Conservation (phyloP, 1,139 yeast species). For the Candida smagusa region DNA sequence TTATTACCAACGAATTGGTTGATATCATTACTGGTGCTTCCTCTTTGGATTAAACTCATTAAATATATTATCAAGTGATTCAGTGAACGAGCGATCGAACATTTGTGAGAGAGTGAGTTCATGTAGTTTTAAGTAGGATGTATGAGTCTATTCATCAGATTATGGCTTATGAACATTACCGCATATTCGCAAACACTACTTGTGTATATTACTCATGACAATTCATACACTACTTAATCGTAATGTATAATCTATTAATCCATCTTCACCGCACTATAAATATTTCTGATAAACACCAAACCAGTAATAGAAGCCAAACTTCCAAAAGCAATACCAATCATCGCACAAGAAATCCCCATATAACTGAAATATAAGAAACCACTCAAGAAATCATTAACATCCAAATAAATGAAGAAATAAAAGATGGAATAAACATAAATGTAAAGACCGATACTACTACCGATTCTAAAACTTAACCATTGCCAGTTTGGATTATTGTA, state of each 20-base stretch:
- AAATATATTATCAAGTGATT: background rate
- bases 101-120: no score
- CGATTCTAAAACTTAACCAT: slow-evolving; percentile 76
- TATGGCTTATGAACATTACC: no score
- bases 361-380: slow-evolving; percentile 68
- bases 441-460: slow-evolving; percentile 71
- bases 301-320: slow-evolving; percentile 70
- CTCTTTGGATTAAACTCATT: slow-evolving; percentile 68
- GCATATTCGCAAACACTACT: no score
- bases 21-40: slow-evolving; percentile 99
- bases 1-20: slow-evolving; percentile 98
- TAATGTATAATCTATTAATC: slow-evolving; percentile 44
- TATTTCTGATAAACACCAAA: slow-evolving; percentile 53
- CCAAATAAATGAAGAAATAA: slow-evolving; percentile 55
- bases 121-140: no score
- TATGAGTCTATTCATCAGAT: no score
- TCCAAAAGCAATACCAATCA: slow-evolving; percentile 73
- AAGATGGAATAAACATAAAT: slow-evolving; percentile 66
- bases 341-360: slow-evolving; percentile 59
- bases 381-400: slow-evolving; percentile 67
- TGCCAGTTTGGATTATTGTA: slow-evolving; percentile 74
- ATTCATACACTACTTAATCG: no score
- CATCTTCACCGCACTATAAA: slow-evolving; percentile 56
- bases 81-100: background rate
- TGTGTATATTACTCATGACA: no score